These are phyloP conservation scores for Bacterosira constricta DNA, from an alignment of 108 stramenopile genomes.

Conservation along the genomic window DNA sequence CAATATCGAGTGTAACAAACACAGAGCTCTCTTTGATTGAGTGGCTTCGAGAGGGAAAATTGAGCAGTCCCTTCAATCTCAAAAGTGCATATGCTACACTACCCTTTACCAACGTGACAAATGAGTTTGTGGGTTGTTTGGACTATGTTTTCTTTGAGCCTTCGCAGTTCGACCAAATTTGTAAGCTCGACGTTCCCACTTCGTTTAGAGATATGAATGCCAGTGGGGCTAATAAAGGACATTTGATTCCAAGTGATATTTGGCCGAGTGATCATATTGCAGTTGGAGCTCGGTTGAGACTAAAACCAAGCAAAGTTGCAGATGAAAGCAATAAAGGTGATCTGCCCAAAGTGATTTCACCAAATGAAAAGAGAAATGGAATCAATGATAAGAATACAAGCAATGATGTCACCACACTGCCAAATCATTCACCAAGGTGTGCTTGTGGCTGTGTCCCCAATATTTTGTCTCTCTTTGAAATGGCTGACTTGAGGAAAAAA, in stretches of 20 bases:
- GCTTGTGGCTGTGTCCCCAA: constrained; percentile 77
- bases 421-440: constrained; percentile 49
- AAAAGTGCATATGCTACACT: constrained; percentile 67
- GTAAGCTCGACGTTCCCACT: constrained; percentile 63
- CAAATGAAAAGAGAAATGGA: constrained; percentile 7
- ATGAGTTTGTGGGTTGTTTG: constrained; percentile 76
- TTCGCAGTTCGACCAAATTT: constrained; percentile 42
- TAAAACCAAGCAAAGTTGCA: no score
- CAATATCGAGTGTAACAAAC: not conserved
- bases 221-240: constrained; percentile 50
- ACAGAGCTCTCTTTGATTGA: constrained; percentile 55
- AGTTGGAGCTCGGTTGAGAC: constrained; percentile 65
- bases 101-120: constrained; percentile 86
- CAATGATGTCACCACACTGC: not conserved
- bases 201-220: constrained; percentile 62
- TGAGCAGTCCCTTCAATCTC: constrained; percentile 64
- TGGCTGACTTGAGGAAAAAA: constrained; percentile 79
- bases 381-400: not conserved
- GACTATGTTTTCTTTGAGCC: constrained; percentile 78
- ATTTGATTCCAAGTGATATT: constrained; percentile 74
- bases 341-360: not conserved
- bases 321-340: no score
- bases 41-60: constrained; percentile 74
- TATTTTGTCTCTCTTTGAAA: constrained; percentile 74
- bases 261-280: constrained; percentile 91